Conservation (phyloP, 352 stramenopile genomes). For the Pythium oligandrum region DNA sequence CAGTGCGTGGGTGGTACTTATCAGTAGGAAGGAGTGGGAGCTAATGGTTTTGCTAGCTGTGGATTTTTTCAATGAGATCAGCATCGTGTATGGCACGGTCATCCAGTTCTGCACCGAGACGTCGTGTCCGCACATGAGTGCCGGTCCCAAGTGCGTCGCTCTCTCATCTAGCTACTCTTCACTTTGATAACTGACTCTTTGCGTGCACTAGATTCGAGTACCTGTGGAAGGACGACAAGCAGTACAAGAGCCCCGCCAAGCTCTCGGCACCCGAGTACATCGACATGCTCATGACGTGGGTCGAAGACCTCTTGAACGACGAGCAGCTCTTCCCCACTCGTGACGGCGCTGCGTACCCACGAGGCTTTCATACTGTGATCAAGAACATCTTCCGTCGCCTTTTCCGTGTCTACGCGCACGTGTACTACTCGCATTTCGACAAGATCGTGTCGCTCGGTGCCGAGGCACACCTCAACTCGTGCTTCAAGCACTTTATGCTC, state of each 20-base stretch:
- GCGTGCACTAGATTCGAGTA: conserved; percentile 71
- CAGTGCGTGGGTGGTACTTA: conserved; percentile 35
- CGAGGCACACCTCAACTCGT: conserved; percentile 96
- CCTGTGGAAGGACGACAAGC: conserved; percentile 75
- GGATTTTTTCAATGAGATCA: conserved; percentile 95
- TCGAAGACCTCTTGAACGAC: conserved; percentile 87
- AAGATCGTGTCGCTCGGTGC: conserved; percentile 93
- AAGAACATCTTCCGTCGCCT: conserved; percentile 94
- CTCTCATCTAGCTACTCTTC: no score
- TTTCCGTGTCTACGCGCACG: conserved; percentile 96
- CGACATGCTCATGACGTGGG: conserved; percentile 90
- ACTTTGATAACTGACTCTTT: not conserved
- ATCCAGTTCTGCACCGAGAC: conserved; percentile 72
- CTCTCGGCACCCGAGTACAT: conserved; percentile 88
- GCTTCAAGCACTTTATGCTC: conserved; percentile 98
- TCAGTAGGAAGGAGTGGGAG: not conserved
- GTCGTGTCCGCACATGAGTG: conserved; percentile 72
- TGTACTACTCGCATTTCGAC: conserved; percentile 96
- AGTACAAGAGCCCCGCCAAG: conserved; percentile 70
- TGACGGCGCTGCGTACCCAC: conserved; percentile 65
- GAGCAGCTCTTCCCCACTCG: conserved; percentile 66
- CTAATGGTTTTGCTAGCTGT: conserved; percentile 46
- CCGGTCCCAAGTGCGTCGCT: conserved; percentile 45
- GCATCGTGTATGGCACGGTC: conserved; percentile 89
- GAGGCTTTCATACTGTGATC: conserved; percentile 77